Base-by-base conservation (phyloP, 139 green algal genomes). In the Coelastrella sp. region DNA sequence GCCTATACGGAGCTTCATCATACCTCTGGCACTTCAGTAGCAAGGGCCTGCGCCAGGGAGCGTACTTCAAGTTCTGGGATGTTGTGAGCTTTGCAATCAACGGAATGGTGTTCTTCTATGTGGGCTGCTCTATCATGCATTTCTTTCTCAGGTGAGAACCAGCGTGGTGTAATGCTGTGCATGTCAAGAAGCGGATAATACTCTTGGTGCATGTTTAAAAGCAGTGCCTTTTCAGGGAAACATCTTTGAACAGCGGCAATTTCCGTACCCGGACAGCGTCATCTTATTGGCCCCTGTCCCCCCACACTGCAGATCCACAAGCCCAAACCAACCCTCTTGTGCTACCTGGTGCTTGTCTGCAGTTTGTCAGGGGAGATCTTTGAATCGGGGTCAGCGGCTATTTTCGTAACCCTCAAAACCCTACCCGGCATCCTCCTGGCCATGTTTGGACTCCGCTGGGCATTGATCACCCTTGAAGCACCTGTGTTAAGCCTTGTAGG, bases 91-190 rank as follows among this genome's bases (percentile, higher is more conserved):
- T 96, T 88, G 74, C 89, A 20, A 86, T 89, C 32, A 96, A 97
- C 61, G 94, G 94, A 23, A 92, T 98, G 58, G 94, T 99, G n/a
- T 99, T 99, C 92, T 98, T 99, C 93, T 98, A 95, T 65, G 92
- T 96, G 17, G 97, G 97, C 7, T 93, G 95, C 0, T 93, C 92
- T 1, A 93, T 93, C 7, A 92, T 97, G 75, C 98, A 98, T 92
- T 99, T 97, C 90, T 77, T 98, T 64, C 90, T 97, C 60, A 89
- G 95, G 93, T 96, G 73, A 4, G 92, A 10, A 3, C 16, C 2
- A n/a, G 61, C 10, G 11, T 75, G 3, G 3, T 13, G 61, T 0
- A 71, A 10, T 19, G 61, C 61, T 19, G n/a, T 10, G 61, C 61
- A 71, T 71, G 61, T 68, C 10, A 68, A 7, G 10, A 68, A 10